Evolutionary conservation across 2,329 filamentous ascomycete species (phyloP), one percentile per base, ranked within the genome.

Genomic region (Botrytis sinoallii): DNA sequence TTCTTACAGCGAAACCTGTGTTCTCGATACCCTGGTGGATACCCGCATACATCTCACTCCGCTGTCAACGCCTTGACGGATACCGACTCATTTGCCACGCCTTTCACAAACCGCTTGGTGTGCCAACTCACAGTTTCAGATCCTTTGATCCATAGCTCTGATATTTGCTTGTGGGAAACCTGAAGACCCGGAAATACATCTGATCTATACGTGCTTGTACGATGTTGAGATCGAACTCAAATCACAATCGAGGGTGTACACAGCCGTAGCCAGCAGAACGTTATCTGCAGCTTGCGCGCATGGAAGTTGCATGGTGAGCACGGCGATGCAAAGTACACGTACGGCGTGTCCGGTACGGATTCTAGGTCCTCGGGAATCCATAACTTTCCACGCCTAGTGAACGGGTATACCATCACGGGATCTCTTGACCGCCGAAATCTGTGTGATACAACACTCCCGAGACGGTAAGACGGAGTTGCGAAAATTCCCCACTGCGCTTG

Each of bases 61-160:
- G 66, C 66, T 68, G 66, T 68, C 66, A 68, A 57, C 25, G 38
- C 66, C 46, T 57, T 57, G 8, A 40, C 66, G 66, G 48, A 68
- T 57, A 42, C 66, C 48, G 40, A 68, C 66, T 57, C 35, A 68
- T 42, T 68, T 57, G n/a, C 48, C 66, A 68, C 40, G 66, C 32
- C 38, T 68, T 44, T 68, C 48, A 68, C 66, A 29, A 42, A 42
- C 48, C 48, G 66, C 46, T 57, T 9, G n/a, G 48, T 57, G 48
- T 57, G 48, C 35, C 48, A 68, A 40, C 35, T 57, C 48, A 68
- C 48, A 57, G 66, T 68, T 68, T 57, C 66, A 57, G 48, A 68
- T 68, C 25, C 66, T 57, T n/a, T 16, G 48, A 32, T 42, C 48
- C 48, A 68, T 68, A 10, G 35, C 48, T 68, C 29, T 68, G 18